Conservation (phyloP, 139 green algal genomes). For the Desmodesmus armatus region DNA sequence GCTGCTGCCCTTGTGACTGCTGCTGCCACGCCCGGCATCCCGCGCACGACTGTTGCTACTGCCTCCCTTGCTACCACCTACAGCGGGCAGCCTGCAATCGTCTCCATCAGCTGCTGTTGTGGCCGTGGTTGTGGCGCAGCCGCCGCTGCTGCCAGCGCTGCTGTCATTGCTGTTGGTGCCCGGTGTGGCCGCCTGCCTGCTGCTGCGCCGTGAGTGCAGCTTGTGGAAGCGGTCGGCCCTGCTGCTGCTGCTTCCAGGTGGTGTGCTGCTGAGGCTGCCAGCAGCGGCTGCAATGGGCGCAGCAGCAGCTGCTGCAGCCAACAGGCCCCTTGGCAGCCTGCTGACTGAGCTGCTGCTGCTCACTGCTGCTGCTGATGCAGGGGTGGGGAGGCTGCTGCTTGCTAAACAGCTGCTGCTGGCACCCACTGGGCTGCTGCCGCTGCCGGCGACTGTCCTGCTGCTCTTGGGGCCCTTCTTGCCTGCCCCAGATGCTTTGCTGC, state of each 20-base stretch:
- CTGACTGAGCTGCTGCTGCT: background rate
- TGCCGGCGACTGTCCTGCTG: background rate
- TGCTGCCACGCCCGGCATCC: background rate
- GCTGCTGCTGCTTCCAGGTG: no score
- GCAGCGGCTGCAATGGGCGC: background rate
- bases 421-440: constrained; percentile 1
- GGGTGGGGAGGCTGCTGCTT: background rate
- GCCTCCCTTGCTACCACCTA: background rate
- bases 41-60: background rate
- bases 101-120: background rate
- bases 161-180: no score
- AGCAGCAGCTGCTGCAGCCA: constrained; percentile 34
- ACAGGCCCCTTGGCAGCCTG: background rate
- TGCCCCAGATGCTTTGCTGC: background rate
- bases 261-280: no score
- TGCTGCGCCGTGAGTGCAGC: no score
- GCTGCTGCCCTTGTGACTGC: background rate
- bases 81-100: constrained; percentile 15
- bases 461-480: background rate
- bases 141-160: background rate
- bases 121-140: background rate
- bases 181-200: no score
- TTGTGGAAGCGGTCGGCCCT: no score
- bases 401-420: background rate
- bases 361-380: background rate